Base-by-base conservation (phyloP, 2,329 filamentous ascomycete genomes). In the Talaromyces atroroseus region DNA sequence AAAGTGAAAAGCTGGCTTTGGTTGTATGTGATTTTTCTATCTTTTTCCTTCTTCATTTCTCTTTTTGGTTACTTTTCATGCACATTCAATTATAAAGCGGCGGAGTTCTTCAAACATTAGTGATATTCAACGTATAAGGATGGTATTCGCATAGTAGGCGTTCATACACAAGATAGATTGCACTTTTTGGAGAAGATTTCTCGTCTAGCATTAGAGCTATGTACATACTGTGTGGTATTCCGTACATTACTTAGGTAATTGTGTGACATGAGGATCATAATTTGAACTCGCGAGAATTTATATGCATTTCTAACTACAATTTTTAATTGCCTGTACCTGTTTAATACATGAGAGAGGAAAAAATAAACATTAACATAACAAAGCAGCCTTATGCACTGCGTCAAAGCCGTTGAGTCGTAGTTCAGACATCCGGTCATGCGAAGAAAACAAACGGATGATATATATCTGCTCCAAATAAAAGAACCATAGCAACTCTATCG, bases 71-170 rank as follows among this genome's bases (percentile, higher is more conserved):
- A 26, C 24, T n/a, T n/a, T n/a, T n/a, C n/a, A n/a, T n/a, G n/a
- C n/a, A n/a, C n/a, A n/a, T n/a, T n/a, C n/a, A n/a, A n/a, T n/a
- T n/a, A n/a, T n/a, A n/a, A n/a, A n/a, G n/a, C n/a, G n/a, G 26
- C 8, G 26, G 26, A 29, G 26, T 29, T 29, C 26, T n/a, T n/a
- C n/a, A n/a, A n/a, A n/a, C n/a, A n/a, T n/a, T n/a, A n/a, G n/a
- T n/a, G n/a, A n/a, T n/a, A n/a, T n/a, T n/a, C n/a, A n/a, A n/a
- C n/a, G n/a, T n/a, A n/a, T n/a, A n/a, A n/a, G n/a, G n/a, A n/a
- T n/a, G n/a, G n/a, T n/a, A 46, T 24, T 53, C 36, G 51, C 29
- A 53, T 47, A 47, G 51, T 29, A 34, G 51, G 51, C 51, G 51
- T 53, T 46, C 34, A 21, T 21, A 20, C 40, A 21, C 14, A 23